Evolutionary conservation across 2,329 filamentous ascomycete genomes (phyloP).

Genomic region (Xylaria sp.): DNA sequence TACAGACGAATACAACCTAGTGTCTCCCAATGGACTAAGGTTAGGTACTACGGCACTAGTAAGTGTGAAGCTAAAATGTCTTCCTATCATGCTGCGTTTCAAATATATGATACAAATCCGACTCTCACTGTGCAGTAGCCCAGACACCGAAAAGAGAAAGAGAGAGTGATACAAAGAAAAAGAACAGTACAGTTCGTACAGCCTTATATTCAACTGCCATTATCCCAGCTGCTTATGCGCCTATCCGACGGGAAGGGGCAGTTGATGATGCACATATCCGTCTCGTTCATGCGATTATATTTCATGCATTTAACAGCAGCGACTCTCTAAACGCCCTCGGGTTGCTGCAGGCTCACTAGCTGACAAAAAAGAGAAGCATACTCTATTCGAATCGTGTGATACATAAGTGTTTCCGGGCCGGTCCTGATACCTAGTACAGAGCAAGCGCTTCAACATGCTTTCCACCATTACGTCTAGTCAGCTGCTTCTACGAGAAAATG

Average conservation of each 20-base stretch:
- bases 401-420: neutral
- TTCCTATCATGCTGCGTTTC: too few relatives aligned
- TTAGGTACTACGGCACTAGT: too few relatives aligned
- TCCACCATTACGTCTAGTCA: neutral
- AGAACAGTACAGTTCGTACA: neutral
- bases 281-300: slow-evolving; percentile 26
- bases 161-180: neutral
- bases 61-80: neutral
- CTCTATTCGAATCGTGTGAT: neutral
- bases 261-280: slow-evolving; percentile 5
- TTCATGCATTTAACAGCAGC: neutral
- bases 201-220: neutral
- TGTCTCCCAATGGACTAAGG: too few relatives aligned
- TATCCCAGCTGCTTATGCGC: neutral
- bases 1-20: too few relatives aligned
- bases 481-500: too few relatives aligned
- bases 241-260: slow-evolving; percentile 5
- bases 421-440: neutral
- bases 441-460: too few relatives aligned
- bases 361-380: neutral
- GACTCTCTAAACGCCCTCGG: neutral
- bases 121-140: neutral
- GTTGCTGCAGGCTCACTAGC: neutral
- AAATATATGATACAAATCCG: neutral
- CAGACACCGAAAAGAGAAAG: neutral